Conservation (phyloP, 2,329 filamentous ascomycete genomes). For the Ceratocystis lukuohia region DNA sequence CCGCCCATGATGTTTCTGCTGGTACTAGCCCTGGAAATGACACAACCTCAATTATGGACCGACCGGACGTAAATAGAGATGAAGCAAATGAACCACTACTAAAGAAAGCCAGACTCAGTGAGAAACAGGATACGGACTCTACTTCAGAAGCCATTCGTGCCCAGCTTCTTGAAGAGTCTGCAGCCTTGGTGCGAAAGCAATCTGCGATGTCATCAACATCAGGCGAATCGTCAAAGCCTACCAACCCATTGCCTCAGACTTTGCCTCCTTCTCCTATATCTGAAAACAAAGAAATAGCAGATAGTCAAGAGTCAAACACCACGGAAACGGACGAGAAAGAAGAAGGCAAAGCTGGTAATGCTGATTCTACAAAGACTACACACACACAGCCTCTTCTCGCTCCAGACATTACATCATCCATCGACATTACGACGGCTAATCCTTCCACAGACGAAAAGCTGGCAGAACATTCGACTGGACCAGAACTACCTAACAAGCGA, state of each 20-base stretch:
- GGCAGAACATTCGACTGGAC: not conserved
- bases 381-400: not conserved
- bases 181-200: slow-evolving; percentile 7
- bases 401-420: not conserved
- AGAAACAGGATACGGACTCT: slow-evolving; percentile 11
- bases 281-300: not conserved
- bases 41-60: slow-evolving; percentile 2
- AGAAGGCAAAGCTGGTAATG: not conserved
- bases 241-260: not conserved
- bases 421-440: not conserved
- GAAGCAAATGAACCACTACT: slow-evolving; percentile 21
- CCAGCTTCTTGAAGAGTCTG: slow-evolving; percentile 14
- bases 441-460: not conserved
- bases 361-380: not conserved
- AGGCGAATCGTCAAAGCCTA: not conserved
- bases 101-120: slow-evolving; percentile 6
- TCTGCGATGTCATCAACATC: not conserved
- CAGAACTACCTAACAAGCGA: slow-evolving; percentile 1
- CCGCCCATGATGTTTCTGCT: slow-evolving; percentile 52
- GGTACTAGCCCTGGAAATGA: slow-evolving; percentile 65
- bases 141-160: slow-evolving; percentile 16
- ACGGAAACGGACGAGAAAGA: not conserved
- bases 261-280: slow-evolving; percentile 5
- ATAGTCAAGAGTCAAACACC: not conserved
- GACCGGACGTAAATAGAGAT: not conserved